These are phyloP conservation scores for Leccinum olivaceopallidum DNA, from an alignment of 768 basidiomycete species.

Conservation along the genomic window DNA sequence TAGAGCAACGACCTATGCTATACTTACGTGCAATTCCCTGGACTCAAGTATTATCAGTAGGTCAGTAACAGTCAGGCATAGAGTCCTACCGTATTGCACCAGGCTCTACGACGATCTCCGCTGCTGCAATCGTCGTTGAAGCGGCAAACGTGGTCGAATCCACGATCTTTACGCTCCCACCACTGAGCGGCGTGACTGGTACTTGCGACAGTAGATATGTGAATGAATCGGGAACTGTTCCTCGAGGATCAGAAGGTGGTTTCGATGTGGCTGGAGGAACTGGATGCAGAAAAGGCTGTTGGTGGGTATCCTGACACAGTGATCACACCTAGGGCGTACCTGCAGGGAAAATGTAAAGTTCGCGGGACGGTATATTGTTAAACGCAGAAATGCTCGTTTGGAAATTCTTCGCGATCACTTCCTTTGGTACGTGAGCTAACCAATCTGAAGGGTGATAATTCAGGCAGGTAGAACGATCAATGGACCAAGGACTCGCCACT, in stretches of 20 bases:
- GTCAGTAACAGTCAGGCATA: no score
- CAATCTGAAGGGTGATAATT: slow-evolving; percentile 41
- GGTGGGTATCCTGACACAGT: not conserved
- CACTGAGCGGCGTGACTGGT: slow-evolving; percentile 40
- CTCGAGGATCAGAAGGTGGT: slow-evolving; percentile 36
- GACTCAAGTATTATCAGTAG: not conserved
- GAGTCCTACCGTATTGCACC: slow-evolving; percentile 53
- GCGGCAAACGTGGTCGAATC: slow-evolving; percentile 54
- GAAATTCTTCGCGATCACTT: slow-evolving; percentile 63
- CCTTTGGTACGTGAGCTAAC: slow-evolving; percentile 57
- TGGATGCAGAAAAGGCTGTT: slow-evolving; percentile 6
- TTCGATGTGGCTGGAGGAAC: slow-evolving; percentile 35
- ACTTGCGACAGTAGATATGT: slow-evolving; percentile 53
- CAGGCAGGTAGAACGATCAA: not conserved
- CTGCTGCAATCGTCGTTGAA: slow-evolving; percentile 51
- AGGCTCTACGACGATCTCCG: slow-evolving; percentile 53
- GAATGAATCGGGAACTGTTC: slow-evolving; percentile 47
- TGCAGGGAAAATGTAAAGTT: slow-evolving; percentile 53
- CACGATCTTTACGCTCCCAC: slow-evolving; percentile 58
- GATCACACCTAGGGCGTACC: slow-evolving; percentile 19
- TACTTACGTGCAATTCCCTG: slow-evolving; percentile 57
- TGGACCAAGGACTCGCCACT: slow-evolving; percentile 26
- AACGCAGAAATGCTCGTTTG: slow-evolving; percentile 45
- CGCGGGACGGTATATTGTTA: slow-evolving; percentile 49
- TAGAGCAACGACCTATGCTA: not conserved